Evolutionary conservation across 164 flowering plant species (phyloP).

Genomic region (Dillenia suffruticosa): DNA sequence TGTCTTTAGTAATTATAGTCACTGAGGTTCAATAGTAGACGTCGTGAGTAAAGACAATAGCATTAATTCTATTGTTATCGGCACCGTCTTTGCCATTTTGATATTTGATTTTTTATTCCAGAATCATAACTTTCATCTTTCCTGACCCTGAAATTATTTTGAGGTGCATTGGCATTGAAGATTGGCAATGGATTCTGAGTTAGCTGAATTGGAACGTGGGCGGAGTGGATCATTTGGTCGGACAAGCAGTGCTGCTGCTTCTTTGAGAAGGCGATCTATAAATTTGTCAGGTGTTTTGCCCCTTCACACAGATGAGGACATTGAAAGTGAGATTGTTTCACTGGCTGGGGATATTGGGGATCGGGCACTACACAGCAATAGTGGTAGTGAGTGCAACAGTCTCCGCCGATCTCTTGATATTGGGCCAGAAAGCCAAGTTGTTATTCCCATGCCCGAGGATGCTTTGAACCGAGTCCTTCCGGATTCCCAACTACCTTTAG

Average conservation of each 20-base stretch:
- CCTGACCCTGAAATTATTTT: too few relatives aligned
- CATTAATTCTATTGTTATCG: too few relatives aligned
- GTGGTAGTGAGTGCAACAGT: slow-evolving; percentile 34
- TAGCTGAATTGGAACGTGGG: slow-evolving; percentile 1
- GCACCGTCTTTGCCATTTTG: too few relatives aligned
- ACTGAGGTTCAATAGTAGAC: too few relatives aligned
- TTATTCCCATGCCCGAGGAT: slow-evolving; percentile 25
- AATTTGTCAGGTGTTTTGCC: slow-evolving; percentile 16
- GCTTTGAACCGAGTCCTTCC: slow-evolving; percentile 3
- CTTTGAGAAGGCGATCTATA: slow-evolving; percentile 33
- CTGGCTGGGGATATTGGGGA: slow-evolving; percentile 86
- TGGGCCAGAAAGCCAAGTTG: slow-evolving; percentile 20
- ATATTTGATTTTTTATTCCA: too few relatives aligned
- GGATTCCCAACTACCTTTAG: slow-evolving; percentile 13
- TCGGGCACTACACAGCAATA: slow-evolving; percentile 43
- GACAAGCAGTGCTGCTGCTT: slow-evolving; percentile 29
- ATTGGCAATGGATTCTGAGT: too few relatives aligned
- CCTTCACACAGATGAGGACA: slow-evolving; percentile 25
- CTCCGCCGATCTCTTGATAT: slow-evolving; percentile 26
- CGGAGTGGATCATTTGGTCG: slow-evolving; percentile 22
- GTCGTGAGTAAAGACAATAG: too few relatives aligned
- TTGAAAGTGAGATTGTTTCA: slow-evolving; percentile 53
- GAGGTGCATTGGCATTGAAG: too few relatives aligned
- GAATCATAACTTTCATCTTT: too few relatives aligned
- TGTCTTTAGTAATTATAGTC: too few relatives aligned